Evolutionary conservation across 2,329 filamentous ascomycete genomes (phyloP), one percentile per base, ranked within the genome.

Genomic region (Thermoascus crustaceus): DNA sequence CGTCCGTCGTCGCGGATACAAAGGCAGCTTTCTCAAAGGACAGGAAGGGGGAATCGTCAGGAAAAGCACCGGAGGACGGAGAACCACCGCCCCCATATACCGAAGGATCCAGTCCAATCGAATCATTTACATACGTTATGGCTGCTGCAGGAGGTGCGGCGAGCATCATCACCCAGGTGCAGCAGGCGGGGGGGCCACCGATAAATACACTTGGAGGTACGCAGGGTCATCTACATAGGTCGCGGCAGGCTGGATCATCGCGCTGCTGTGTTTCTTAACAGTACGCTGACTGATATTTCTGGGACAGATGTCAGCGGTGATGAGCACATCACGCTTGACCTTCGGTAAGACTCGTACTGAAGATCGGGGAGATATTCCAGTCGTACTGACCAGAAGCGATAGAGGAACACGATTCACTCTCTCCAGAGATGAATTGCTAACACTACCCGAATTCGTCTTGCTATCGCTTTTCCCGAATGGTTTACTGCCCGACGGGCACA

Each of bases 131-230:
- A 52, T 98, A 93, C 76, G 78, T 94, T 61, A 98, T 98, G 91
- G 88, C 91, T 67, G 85, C 87, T 61, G 88, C 89, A 67, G 89
- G 89, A 73, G 89, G 88, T 69, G 85, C 88, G 52, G 82, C 88
- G 70, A 96, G 91, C 76, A 94, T 98, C 60, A 94, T 98, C 68
- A 98, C 91, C 66, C 91, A 98, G 70, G 91, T 98, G 52, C 88
- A 94, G 60, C 91, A 98, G 66, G 83, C 83, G 47, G 88, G 83
- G 33, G 73, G 75, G 14, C 84, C 87, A 52, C 84, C 88, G 23
- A 78, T 95, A 50, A 94, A 91, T 63, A 83, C 85, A 37, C 72
- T 96, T 42, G 86, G 85, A 76, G 85, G 85, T 87, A 67, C 55
- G 73, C 45, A 24, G 11, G 18, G 21, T 10, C 3, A 35, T 43